Evolutionary conservation across 495 filamentous ascomycete species (phyloP), one percentile per base, ranked within the genome.

Genomic region (Neurospora sp.): DNA sequence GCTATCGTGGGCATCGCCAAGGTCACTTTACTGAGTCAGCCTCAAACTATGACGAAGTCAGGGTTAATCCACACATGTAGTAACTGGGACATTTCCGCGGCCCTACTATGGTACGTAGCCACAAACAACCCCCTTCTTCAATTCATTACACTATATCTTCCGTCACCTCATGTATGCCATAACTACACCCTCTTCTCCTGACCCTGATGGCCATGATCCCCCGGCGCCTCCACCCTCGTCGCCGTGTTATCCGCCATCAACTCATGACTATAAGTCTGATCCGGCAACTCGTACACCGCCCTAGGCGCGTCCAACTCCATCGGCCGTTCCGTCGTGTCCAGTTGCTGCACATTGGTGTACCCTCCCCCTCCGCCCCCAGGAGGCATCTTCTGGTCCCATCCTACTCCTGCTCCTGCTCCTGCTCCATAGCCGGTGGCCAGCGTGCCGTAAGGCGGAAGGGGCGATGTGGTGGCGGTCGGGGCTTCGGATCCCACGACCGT

Each of bases 261-360:
- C 72, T 83, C 81, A 69, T 83, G 78, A 8, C 76, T 74, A 39
- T 76, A 73, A 0, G 72, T 31, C 73, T 82, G 77, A 2, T 72
- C 71, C 0, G 81, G 73, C 42, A 81, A 71, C 72, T 83, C 81
- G 42, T 77, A 82, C 42, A 81, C 69, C 5, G 78, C 76, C 66
- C 70, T 48, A 59, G 75, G 76, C 18, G 70, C 70, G 35, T 74
- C 69, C 68, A 81, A 40, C 75, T 81, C 79, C 12, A 70, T 72
- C 35, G 78, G 76, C 16, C 69, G 40, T 1, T 59, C 37, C 8
- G 44, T 22, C 39, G 71, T 35, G 61, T 81, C 78, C 8, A 81
- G 74, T 73, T 82, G 76, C 16, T 76, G 72, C 12, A 10, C 39
- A 5, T 37, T 66, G 1, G 53, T 61, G 31, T 53, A 22, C 6